Evolutionary conservation across 306 rosid species (phyloP).

Genomic region (Datisca glomerata): DNA sequence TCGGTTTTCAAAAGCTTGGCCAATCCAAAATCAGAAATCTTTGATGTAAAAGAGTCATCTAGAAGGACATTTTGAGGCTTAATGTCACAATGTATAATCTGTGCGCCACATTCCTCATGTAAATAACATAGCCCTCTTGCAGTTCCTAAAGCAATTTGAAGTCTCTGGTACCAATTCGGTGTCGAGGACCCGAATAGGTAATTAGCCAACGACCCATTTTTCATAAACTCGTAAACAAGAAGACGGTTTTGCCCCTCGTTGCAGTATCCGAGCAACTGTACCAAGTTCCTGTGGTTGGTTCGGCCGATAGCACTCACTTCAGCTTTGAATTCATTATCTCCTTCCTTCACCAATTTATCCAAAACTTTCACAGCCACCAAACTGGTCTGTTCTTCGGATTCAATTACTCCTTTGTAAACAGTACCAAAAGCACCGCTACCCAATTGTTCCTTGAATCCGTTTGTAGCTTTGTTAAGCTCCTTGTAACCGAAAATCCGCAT

Average conservation of each 20-base stretch:
- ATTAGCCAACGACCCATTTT: conserved; percentile 10
- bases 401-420: conserved; percentile 1
- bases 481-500: not conserved
- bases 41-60: not conserved
- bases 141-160: conserved; percentile 12
- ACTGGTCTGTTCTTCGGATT: not conserved
- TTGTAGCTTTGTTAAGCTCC: conserved; percentile 6
- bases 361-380: conserved; percentile 28
- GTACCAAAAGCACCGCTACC: conserved; percentile 7
- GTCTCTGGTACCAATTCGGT: conserved; percentile 10
- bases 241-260: conserved; percentile 1
- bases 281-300: conserved; percentile 12
- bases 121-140: conserved; percentile 22
- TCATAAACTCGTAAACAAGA: conserved; percentile 11
- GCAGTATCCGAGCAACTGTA: conserved; percentile 7
- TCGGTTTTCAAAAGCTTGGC: conserved; percentile 9
- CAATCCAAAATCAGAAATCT: conserved; percentile 1
- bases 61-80: not conserved
- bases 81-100: conserved; percentile 20
- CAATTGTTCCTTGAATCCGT: conserved; percentile 1
- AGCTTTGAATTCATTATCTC: conserved; percentile 23
- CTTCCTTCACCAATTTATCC: conserved; percentile 17
- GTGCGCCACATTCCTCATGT: conserved; percentile 26
- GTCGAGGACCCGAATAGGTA: conserved; percentile 1
- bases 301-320: conserved; percentile 16